Evolutionary conservation across 2,329 filamentous ascomycete genomes (phyloP), one percentile per base, ranked within the genome.

Genomic region (Rhytidhysteron rufulum): DNA sequence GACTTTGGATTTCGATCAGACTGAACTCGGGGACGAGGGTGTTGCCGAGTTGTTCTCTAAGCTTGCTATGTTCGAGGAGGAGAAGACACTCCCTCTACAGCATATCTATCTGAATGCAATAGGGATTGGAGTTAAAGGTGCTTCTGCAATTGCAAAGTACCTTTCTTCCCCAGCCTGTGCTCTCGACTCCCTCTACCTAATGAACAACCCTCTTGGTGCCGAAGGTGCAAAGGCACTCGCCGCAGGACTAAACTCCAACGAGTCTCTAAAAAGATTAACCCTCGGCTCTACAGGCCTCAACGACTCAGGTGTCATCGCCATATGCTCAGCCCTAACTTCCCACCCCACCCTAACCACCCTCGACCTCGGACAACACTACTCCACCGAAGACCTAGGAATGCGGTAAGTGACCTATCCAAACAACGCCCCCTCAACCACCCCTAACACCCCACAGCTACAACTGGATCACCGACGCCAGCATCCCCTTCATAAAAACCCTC

Each of bases 1-100:
- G 18, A 76, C 74, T 22, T 55, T 78, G 22, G 73, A 77, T 50
- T 59, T 78, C n/a, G 74, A 78, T 45, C 72, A 77, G 50, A 76
- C 73, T 3, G 67, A 75, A 51, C 60, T 78, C 3, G 69, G 73
- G 3, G 68, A 77, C 41, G 62, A 50, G 6, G 75, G 74, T 40
- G 63, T 73, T 11, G 63, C 66, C 2, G 54, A 61, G 22, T 54
- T 77, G 2, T 77, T 77, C 54, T 49, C 46, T 4, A 55, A 55
- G 9, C 53, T 74, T 33, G 60, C 61, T 4, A 46, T 63, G 35
- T 36, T 63, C 17, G 48, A 50, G 32, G 45, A 51, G 2, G 54
- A 63, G 22, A 45, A 39, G 13, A 37, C 39, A 2, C 33, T 57
- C 4, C 30, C 57, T 8, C 50, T 66, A 13, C 52, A 50, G 11